A percentile compares a stretch with the other conserved stretches of the same genome.
phyloP scores from a whole-genome alignment of 192 early-diverging fungal species.

The Linnemannia schmuckeri region DNA sequence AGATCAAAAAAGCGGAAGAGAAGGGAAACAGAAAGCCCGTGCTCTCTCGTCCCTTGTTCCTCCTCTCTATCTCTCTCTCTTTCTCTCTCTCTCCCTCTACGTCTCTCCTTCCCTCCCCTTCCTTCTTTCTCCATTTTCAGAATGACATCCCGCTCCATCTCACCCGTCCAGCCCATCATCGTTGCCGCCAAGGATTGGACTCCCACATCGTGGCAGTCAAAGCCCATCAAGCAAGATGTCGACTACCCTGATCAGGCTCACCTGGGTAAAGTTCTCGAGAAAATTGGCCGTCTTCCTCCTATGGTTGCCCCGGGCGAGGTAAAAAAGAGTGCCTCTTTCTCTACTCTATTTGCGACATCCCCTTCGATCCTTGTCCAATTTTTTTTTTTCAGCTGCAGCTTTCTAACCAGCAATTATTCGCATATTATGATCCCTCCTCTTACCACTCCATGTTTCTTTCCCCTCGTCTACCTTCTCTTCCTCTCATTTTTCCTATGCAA shows the following conservation, averaged over 20 bases:
- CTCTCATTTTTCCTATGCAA: background rate
- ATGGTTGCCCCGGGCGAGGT: constrained; percentile 92
- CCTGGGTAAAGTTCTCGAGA: constrained; percentile 77
- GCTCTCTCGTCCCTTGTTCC: background rate
- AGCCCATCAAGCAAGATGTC: constrained; percentile 91
- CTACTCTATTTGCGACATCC: background rate
- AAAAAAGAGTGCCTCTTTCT: constrained; percentile 1
- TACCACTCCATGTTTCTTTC: background rate
- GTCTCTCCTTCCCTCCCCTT: background rate
- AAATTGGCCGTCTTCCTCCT: constrained; percentile 87
- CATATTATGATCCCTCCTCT: background rate
- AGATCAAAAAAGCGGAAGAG: background rate
- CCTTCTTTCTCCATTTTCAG: background rate
- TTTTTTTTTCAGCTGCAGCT: background rate
- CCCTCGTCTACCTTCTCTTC: background rate
- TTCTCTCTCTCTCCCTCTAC: background rate
- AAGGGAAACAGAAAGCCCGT: background rate
- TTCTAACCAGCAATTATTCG: background rate
- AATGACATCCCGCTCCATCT: constrained; percentile 13
- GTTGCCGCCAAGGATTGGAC: constrained; percentile 67
- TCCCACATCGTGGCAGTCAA: constrained; percentile 77
- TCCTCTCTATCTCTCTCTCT: background rate
- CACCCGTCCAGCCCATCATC: constrained; percentile 19
- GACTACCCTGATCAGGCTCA: constrained; percentile 83
- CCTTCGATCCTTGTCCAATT: background rate